Conservation (phyloP, 1,139 yeast species). For the Geotrichum aggregatum region DNA sequence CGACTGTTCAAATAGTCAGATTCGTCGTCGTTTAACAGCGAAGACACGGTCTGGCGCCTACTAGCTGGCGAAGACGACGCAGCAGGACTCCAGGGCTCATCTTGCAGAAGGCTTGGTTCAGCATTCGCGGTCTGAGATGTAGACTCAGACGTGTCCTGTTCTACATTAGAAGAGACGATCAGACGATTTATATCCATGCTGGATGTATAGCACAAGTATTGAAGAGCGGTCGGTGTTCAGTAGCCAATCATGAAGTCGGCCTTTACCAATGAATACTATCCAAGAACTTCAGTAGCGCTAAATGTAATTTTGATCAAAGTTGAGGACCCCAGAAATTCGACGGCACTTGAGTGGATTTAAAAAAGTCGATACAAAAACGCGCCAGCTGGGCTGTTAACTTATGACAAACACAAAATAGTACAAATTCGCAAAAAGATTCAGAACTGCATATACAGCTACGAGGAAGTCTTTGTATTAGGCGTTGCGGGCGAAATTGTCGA, state of each 20-base stretch:
- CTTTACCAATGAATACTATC: no score
- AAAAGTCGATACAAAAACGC: no score
- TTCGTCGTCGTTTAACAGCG: slow-evolving; percentile 32
- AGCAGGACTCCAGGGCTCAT: slow-evolving; percentile 1
- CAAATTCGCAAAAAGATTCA: no score
- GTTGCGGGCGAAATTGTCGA: neutral
- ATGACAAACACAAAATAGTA: no score
- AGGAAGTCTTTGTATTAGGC: neutral
- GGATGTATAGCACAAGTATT: neutral
- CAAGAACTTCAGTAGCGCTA: no score
- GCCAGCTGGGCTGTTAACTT: no score
- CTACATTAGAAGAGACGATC: slow-evolving; percentile 10
- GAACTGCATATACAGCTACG: no score
- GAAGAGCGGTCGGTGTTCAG: neutral
- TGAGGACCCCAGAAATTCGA: no score
- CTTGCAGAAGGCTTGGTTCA: slow-evolving; percentile 2
- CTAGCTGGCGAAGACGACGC: slow-evolving; percentile 17
- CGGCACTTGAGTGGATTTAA: no score
- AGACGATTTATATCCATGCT: slow-evolving; percentile 13
- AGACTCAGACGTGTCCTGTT: slow-evolving; percentile 7
- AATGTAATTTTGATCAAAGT: no score
- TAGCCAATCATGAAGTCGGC: neutral
- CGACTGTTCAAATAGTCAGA: slow-evolving; percentile 4
- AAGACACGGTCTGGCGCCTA: slow-evolving; percentile 32
- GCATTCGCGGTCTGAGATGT: neutral